These are phyloP conservation scores for Blastobotrys apis DNA, from an alignment of 1,139 yeast genomes.

Conservation along the genomic window DNA sequence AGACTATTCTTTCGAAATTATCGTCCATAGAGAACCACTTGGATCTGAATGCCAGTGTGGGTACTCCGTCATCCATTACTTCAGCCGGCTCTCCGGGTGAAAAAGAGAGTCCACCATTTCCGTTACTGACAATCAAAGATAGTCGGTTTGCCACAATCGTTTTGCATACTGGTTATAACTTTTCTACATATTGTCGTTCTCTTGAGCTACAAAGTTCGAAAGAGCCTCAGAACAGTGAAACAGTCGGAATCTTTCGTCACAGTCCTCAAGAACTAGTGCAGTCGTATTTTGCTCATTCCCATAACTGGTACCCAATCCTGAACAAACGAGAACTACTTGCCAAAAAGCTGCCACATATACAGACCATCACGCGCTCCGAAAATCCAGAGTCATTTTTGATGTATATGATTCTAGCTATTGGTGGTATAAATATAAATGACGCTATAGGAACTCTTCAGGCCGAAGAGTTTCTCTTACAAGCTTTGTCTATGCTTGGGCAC, in stretches of 20 bases:
- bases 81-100: background rate
- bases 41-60: background rate
- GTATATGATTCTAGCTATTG: slow-evolving; percentile 12
- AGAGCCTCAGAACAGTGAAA: background rate
- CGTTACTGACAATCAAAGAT: slow-evolving; percentile 12
- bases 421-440: slow-evolving; percentile 12
- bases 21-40: slow-evolving; percentile 10
- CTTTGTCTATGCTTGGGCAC: slow-evolving; percentile 6
- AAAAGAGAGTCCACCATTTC: background rate
- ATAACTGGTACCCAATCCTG: background rate
- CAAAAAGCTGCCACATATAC: background rate
- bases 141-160: slow-evolving; percentile 7
- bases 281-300: background rate
- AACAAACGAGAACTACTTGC: background rate
- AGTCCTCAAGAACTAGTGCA: background rate
- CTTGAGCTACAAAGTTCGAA: background rate
- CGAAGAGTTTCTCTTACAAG: slow-evolving; percentile 8
- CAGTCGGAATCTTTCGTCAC: background rate
- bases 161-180: slow-evolving; percentile 5
- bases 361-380: slow-evolving; percentile 1
- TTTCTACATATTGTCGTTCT: slow-evolving; percentile 5
- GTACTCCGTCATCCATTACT: background rate
- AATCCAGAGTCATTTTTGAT: slow-evolving; percentile 10
- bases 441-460: slow-evolving; percentile 7
- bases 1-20: slow-evolving; percentile 7